Percentiles rank a stretch among this genome's conserved stretches.
phyloP scores from a whole-genome alignment of 2,329 filamentous ascomycete genomes.

The Colletotrichum chlorophyti region DNA sequence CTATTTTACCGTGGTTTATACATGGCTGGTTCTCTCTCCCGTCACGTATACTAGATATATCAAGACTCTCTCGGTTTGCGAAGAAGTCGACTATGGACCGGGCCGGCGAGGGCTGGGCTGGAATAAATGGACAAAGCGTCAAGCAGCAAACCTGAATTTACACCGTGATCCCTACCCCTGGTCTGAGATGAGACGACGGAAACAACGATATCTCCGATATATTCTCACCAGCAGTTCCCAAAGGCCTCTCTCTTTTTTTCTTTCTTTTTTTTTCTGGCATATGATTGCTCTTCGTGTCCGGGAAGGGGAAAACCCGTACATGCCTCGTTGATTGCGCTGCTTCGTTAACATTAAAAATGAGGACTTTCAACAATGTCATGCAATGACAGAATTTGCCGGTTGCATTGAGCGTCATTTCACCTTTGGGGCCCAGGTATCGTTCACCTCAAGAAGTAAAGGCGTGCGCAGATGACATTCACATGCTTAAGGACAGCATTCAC shows the following conservation, averaged over 20 bases:
- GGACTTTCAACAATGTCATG: not conserved
- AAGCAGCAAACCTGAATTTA: conserved; percentile 25
- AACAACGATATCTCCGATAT: not conserved
- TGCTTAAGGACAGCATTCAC: conserved; percentile 1
- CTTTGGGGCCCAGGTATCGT: too few species aligned
- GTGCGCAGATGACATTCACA: conserved; percentile 9
- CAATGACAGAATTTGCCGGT: too few species aligned
- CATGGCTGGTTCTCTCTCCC: too few species aligned
- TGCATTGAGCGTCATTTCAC: too few species aligned
- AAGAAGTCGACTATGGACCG: conserved; percentile 11
- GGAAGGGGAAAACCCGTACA: not conserved
- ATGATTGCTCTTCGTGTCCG: too few species aligned
- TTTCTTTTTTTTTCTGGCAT: too few species aligned
- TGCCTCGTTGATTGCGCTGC: too few species aligned
- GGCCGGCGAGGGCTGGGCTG: conserved; percentile 20
- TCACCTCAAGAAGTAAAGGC: not conserved
- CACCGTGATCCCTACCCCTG: conserved; percentile 11
- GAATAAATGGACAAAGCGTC: conserved; percentile 21
- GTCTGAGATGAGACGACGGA: conserved; percentile 15
- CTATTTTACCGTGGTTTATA: too few species aligned
- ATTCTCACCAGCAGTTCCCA: not conserved
- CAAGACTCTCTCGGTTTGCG: too few species aligned
- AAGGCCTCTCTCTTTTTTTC: not conserved
- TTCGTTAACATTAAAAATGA: too few species aligned
- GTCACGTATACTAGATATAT: too few species aligned